A percentile compares a stretch with the other conserved stretches of the same genome.
These are phyloP conservation scores for Aspergillus sp. DNA, from an alignment of 2,329 filamentous ascomycete species.

Conservation along the genomic window DNA sequence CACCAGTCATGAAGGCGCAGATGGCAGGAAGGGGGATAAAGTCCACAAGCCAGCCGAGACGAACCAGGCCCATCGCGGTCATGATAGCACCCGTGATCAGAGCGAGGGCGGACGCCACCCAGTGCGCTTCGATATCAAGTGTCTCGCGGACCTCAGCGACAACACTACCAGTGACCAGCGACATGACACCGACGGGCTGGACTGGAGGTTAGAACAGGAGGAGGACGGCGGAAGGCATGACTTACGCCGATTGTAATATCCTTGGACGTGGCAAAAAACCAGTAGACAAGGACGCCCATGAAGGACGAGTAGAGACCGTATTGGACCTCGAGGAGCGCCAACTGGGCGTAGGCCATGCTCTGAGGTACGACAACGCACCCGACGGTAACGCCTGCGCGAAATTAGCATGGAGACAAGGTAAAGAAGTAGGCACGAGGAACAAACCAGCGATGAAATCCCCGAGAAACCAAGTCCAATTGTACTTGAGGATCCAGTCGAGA, in stretches of 20 bases:
- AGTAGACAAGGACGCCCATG: slow-evolving; percentile 85
- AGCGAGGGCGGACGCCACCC: slow-evolving; percentile 68
- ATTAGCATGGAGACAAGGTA: slow-evolving; percentile 2
- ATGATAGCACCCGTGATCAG: slow-evolving; percentile 68
- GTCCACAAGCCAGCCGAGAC: slow-evolving; percentile 79
- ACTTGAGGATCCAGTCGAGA: slow-evolving; percentile 67
- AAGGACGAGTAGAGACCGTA: slow-evolving; percentile 90
- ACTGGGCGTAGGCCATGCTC: slow-evolving; percentile 80
- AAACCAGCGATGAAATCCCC: slow-evolving; percentile 79
- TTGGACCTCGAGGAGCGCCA: slow-evolving; percentile 66
- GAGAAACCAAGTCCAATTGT: slow-evolving; percentile 76
- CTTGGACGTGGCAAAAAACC: slow-evolving; percentile 93
- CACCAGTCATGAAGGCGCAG: slow-evolving; percentile 89
- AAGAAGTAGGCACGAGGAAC: too few relatives aligned
- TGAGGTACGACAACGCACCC: slow-evolving; percentile 78
- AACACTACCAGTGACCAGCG: slow-evolving; percentile 73
- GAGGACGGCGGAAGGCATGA: slow-evolving; percentile 10
- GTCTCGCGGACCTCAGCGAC: slow-evolving; percentile 52
- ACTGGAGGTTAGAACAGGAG: slow-evolving; percentile 3
- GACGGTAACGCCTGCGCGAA: slow-evolving; percentile 58
- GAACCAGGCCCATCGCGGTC: slow-evolving; percentile 62
- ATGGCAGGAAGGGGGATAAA: slow-evolving; percentile 80
- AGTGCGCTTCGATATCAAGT: slow-evolving; percentile 45
- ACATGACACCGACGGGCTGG: slow-evolving; percentile 85
- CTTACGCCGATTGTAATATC: slow-evolving; percentile 88